Evolutionary conservation across 2,329 filamentous ascomycete species (phyloP), one percentile per base, ranked within the genome.

Genomic region (Pestalotiopsis sp.): DNA sequence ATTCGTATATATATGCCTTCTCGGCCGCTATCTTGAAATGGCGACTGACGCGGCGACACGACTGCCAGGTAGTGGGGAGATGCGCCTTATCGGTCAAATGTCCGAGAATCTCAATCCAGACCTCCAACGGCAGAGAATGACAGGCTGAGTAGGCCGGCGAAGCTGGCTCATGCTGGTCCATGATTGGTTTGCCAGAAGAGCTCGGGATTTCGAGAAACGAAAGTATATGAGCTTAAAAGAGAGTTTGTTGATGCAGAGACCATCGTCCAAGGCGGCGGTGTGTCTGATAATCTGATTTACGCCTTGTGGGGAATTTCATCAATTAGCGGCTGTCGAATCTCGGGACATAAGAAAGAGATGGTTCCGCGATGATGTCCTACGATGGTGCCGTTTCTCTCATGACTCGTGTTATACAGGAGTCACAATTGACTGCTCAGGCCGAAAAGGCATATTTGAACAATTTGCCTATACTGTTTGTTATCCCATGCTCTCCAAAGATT

Each of bases 21-120:
- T 64, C 61, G 20, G 61, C 61, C 20, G 61, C 61, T 4, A 20
- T 5, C 25, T 64, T 64, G n/a, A 64, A 23, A 4, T 49, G 38
- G n/a, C 23, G 61, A 13, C 14, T 41, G 20, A 64, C 61, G 41
- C 61, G 61, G 13, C 61, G 61, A 13, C 61, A 64, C 1, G 61
- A 45, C 27, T 45, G 61, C 61, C 61, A 64, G n/a, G 61, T 23
- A 13, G 61, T 64, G 4, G 61, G 9, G 4, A 64, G 61, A 31
- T 64, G 38, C 5, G 4, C 41, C 61, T 64, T 64, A 20, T 64
- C 61, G 7, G 40, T 64, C 12, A 64, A 40, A 20, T 64, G 49
- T 12, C 61, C 41, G 40, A 64, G 61, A 4, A 64, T 64, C 38
- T 64, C 61, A 27, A 64, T 64, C 61, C 61, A 64, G 38, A 64